A percentile compares a stretch with the other conserved stretches of the same genome.
Conservation (phyloP, 1,139 yeast species). For the Meyerozyma carpophila region DNA sequence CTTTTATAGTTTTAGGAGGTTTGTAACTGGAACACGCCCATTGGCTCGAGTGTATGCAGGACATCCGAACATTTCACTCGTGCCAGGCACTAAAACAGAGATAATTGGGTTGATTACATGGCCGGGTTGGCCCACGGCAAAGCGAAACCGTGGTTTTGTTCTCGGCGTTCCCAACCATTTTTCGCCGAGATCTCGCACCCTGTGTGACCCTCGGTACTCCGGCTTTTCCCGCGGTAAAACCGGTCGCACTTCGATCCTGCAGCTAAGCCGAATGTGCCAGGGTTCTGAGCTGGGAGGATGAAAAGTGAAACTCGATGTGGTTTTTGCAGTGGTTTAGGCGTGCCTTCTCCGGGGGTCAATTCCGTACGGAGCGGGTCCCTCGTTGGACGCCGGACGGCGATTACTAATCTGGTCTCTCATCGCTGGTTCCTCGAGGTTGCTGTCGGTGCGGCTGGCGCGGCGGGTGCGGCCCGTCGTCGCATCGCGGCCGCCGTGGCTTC, state of each 20-base stretch:
- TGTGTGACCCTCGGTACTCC: background rate
- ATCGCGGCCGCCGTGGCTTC: too few species aligned
- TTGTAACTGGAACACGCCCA: conserved; percentile 4
- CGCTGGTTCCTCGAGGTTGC: background rate
- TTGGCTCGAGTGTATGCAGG: conserved; percentile 7
- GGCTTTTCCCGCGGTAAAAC: background rate
- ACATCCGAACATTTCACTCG: background rate
- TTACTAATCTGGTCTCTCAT: background rate
- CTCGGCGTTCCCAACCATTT: too few species aligned
- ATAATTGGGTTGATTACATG: too few species aligned
- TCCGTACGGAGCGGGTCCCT: background rate
- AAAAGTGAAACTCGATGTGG: background rate
- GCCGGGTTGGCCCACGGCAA: background rate
- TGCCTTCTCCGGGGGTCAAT: background rate
- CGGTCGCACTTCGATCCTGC: background rate
- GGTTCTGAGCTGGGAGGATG: background rate
- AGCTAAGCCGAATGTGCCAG: background rate
- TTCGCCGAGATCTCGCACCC: too few species aligned
- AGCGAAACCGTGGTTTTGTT: too few species aligned
- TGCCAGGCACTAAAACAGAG: too few species aligned
- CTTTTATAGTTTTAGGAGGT: background rate
- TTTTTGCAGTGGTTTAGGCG: background rate
- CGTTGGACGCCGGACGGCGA: background rate
- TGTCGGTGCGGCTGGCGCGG: background rate
- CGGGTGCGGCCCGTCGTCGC: background rate